Conservation (phyloP, 257 asterid genomes). For the Paulownia fortunei region DNA sequence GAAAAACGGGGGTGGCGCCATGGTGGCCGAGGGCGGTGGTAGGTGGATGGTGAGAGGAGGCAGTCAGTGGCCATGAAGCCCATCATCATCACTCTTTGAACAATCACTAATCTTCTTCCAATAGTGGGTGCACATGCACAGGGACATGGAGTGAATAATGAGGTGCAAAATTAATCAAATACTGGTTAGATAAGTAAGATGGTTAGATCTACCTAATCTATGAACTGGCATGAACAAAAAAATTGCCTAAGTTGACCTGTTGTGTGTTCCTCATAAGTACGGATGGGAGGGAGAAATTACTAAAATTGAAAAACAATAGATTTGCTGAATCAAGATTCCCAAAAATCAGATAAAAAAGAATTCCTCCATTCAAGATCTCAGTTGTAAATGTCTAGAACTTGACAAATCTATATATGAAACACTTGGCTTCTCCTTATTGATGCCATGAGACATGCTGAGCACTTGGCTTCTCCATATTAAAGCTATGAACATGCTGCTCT, state of each 20-base stretch:
- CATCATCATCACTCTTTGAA: too few species aligned
- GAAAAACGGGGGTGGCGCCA: too few species aligned
- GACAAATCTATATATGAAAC: not conserved
- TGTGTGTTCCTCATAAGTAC: not conserved
- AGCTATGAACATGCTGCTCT: not conserved
- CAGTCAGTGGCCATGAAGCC: too few species aligned
- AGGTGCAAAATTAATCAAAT: not conserved
- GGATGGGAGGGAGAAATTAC: not conserved
- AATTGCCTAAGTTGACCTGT: not conserved
- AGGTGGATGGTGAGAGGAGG: too few species aligned
- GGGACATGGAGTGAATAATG: not conserved
- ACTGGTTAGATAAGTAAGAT: not conserved
- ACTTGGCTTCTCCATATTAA: not conserved
- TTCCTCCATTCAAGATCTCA: not conserved
- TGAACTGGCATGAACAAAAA: constrained; percentile 4
- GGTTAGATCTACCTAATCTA: constrained; percentile 32
- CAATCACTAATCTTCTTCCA: not conserved
- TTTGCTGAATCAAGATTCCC: not conserved
- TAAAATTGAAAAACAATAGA: too few species aligned
- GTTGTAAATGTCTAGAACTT: not conserved
- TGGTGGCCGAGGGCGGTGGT: too few species aligned
- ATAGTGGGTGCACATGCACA: constrained; percentile 5
- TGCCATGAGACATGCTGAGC: constrained; percentile 14
- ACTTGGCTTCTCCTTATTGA: not conserved
- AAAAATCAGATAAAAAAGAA: not conserved